Percentiles rank a stretch among this genome's conserved stretches.
These are phyloP conservation scores for Tetrastigma voinierianum DNA, from an alignment of 164 flowering plant genomes.

Conservation along the genomic window DNA sequence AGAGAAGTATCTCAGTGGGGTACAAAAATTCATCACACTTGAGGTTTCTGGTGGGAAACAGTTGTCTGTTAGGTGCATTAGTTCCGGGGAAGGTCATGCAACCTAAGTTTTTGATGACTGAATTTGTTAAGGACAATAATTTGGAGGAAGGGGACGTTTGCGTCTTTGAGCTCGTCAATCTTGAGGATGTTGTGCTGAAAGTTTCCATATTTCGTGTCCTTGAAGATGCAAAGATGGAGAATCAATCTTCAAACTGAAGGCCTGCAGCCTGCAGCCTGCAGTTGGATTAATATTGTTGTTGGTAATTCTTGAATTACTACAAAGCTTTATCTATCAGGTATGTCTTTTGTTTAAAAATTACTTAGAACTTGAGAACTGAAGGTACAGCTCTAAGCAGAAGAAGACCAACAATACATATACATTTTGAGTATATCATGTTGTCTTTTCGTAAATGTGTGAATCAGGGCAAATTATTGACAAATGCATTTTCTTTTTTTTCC, in stretches of 20 bases:
- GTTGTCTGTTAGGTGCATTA: conserved; percentile 40
- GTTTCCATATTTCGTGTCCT: conserved; percentile 27
- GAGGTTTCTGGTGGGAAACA: conserved; percentile 36
- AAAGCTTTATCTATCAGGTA: conserved; percentile 11
- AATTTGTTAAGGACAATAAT: conserved; percentile 35
- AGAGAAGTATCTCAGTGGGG: conserved; percentile 29
- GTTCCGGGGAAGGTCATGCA: conserved; percentile 26
- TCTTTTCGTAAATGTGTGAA: too few relatives aligned
- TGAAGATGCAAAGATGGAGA: conserved; percentile 5
- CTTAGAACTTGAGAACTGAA: too few relatives aligned
- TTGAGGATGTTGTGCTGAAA: conserved; percentile 28
- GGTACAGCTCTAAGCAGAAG: too few relatives aligned
- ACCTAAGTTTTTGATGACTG: conserved; percentile 39
- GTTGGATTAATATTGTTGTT: too few relatives aligned
- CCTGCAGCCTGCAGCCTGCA: too few relatives aligned
- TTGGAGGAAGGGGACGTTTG: conserved; percentile 44
- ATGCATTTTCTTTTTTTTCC: too few relatives aligned
- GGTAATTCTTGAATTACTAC: neutral
- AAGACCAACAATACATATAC: too few relatives aligned
- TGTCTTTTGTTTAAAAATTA: neutral
- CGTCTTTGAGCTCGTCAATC: conserved; percentile 33
- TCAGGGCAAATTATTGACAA: too few relatives aligned
- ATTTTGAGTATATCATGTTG: too few relatives aligned
- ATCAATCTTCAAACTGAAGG: conserved; percentile 2
- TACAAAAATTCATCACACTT: conserved; percentile 33